A percentile compares a stretch with the other conserved stretches of the same genome.
phyloP scores from a whole-genome alignment of 2,329 filamentous ascomycete genomes.

The Pseudopithomyces maydicus region DNA sequence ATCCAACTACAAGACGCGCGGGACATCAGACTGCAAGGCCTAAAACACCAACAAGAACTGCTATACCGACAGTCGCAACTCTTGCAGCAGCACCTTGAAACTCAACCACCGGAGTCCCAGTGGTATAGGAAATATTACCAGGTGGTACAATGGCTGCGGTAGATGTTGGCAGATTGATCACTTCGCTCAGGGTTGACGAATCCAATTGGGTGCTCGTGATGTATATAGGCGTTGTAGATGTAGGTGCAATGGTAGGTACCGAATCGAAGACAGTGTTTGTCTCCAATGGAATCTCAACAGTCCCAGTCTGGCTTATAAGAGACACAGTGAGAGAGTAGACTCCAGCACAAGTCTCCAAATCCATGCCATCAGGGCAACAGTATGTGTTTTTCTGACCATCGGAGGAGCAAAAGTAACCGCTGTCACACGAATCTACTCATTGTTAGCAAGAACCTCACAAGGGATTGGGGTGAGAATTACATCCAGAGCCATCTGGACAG shows the following conservation, averaged over 20 bases:
- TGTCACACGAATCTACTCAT: conserved; percentile 61
- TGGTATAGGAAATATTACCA: conserved; percentile 18
- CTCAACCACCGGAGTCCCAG: conserved; percentile 14
- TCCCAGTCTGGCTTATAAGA: conserved; percentile 53
- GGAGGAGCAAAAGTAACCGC: conserved; percentile 67
- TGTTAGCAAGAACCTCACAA: neutral
- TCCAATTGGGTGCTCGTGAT: neutral
- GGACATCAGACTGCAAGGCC: conserved; percentile 5
- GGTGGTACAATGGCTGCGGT: conserved; percentile 4
- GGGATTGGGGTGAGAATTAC: conserved; percentile 48
- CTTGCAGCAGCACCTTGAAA: conserved; percentile 22
- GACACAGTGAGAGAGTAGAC: conserved; percentile 55
- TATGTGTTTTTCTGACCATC: conserved; percentile 58
- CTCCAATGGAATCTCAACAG: conserved; percentile 2
- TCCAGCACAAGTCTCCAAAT: conserved; percentile 60
- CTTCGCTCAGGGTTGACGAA: neutral
- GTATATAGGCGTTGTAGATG: conserved; percentile 15
- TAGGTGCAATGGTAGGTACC: neutral
- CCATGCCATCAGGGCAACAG: conserved; percentile 65
- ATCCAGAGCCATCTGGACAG: conserved; percentile 63
- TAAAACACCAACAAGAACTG: conserved; percentile 22
- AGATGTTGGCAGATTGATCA: neutral
- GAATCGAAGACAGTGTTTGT: neutral
- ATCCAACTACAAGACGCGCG: too few relatives aligned
- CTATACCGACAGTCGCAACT: conserved; percentile 19